Conservation (phyloP, 139 green algal genomes). For the Chlamydomonas sphaeroides region DNA sequence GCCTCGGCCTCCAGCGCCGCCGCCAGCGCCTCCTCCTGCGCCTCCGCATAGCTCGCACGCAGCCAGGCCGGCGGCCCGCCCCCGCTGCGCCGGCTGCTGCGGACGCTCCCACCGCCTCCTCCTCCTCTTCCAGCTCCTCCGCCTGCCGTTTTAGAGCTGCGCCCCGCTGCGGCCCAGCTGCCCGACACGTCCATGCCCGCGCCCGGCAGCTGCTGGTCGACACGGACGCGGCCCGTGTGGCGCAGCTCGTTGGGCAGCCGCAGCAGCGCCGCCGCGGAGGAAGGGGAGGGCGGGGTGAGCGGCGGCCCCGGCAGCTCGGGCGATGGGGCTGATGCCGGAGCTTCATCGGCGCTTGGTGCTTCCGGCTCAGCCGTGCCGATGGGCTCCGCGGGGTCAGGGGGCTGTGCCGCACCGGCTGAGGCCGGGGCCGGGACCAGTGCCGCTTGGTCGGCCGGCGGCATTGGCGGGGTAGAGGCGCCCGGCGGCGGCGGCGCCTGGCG, state of each 20-base stretch:
- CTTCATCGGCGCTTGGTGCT: no score
- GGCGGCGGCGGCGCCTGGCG: background rate
- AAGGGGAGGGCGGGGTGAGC: background rate
- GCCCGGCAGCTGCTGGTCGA: background rate
- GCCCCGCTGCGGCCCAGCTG: background rate
- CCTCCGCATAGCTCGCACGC: background rate
- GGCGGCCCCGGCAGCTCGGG: background rate
- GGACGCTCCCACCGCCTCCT: no score
- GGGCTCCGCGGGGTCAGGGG: no score
- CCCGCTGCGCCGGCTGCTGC: background rate
- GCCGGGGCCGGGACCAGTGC: no score
- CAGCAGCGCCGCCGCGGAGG: background rate
- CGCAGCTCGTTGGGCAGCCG: conserved; percentile 10
- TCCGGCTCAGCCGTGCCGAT: no score
- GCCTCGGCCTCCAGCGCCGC: no score
- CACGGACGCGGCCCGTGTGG: background rate
- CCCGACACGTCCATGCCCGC: conserved; percentile 2
- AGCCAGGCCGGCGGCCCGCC: background rate
- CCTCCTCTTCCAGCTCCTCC: no score
- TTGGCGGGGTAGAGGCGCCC: no score
- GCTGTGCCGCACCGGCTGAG: no score
- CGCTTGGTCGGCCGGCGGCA: no score
- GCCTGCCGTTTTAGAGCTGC: background rate
- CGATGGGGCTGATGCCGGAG: background rate
- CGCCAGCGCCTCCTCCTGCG: background rate